phyloP scores from a whole-genome alignment of 2,329 filamentous ascomycete genomes.

The Hypocrella siamensis region DNA sequence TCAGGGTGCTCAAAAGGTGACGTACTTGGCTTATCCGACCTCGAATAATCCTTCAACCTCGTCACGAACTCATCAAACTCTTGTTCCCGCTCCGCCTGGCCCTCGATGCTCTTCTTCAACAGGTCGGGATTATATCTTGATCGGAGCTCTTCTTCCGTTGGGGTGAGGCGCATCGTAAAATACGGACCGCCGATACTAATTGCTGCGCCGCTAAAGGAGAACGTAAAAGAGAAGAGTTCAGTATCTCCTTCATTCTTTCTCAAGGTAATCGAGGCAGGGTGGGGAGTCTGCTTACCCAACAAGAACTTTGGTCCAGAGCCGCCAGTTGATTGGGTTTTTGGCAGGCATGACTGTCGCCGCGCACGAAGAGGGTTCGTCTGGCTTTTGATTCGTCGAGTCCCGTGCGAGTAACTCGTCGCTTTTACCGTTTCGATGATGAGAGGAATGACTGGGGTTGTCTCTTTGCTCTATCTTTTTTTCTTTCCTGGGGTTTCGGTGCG shows the following conservation, averaged over 20 bases:
- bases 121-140: slow-evolving; percentile 87
- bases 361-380: not conserved
- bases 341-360: slow-evolving; percentile 11
- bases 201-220: slow-evolving; percentile 42
- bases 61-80: slow-evolving; percentile 83
- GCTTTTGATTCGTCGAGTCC: no score
- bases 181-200: slow-evolving; percentile 75
- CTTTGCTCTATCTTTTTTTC: no score
- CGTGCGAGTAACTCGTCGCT: no score
- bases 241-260: no score
- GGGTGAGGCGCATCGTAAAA: slow-evolving; percentile 63
- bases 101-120: slow-evolving; percentile 74
- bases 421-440: no score
- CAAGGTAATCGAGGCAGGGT: not conserved
- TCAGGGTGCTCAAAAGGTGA: slow-evolving; percentile 5
- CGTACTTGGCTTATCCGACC: slow-evolving; percentile 82
- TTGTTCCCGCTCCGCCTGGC: slow-evolving; percentile 57
- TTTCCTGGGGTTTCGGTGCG: no score
- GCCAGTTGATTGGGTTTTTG: slow-evolving; percentile 37
- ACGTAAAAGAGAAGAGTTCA: no score
- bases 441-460: no score
- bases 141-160: slow-evolving; percentile 85
- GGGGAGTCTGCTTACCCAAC: slow-evolving; percentile 32
- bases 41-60: slow-evolving; percentile 74
- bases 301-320: slow-evolving; percentile 53